These are phyloP conservation scores for Pinus taeda DNA, from an alignment of 75 land plant species.

Conservation along the genomic window DNA sequence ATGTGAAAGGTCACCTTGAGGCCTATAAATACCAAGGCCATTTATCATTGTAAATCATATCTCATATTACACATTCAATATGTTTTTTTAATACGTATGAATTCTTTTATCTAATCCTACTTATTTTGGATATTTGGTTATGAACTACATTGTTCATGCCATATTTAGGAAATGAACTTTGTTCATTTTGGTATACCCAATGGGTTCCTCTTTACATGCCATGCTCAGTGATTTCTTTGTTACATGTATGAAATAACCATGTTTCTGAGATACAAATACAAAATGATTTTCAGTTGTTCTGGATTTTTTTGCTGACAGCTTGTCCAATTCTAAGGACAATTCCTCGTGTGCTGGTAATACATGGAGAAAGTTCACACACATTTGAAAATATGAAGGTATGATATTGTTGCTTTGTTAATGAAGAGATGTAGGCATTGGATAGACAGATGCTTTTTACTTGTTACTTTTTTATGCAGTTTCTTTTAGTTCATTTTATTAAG, in stretches of 20 bases:
- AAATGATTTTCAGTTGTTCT: background rate
- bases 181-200: background rate
- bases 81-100: too few relatives aligned
- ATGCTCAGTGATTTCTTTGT: background rate
- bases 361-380: conserved; percentile 76
- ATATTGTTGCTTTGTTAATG: background rate
- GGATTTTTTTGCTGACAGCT: conserved; percentile 41
- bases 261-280: background rate
- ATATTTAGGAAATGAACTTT: background rate
- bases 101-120: too few relatives aligned
- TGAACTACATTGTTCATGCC: background rate
- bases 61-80: too few relatives aligned
- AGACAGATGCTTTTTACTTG: background rate
- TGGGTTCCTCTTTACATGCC: background rate
- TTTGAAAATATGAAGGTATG: conserved; percentile 71
- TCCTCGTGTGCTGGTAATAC: conserved; percentile 79
- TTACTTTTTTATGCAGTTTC: background rate
- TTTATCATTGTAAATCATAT: too few relatives aligned
- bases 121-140: too few relatives aligned
- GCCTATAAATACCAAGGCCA: too few relatives aligned
- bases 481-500: background rate
- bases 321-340: conserved; percentile 68
- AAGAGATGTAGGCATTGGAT: background rate
- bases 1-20: too few relatives aligned
- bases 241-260: background rate